Base-by-base conservation (phyloP, 768 basidiomycete genomes). In the Gymnopilus junonius region DNA sequence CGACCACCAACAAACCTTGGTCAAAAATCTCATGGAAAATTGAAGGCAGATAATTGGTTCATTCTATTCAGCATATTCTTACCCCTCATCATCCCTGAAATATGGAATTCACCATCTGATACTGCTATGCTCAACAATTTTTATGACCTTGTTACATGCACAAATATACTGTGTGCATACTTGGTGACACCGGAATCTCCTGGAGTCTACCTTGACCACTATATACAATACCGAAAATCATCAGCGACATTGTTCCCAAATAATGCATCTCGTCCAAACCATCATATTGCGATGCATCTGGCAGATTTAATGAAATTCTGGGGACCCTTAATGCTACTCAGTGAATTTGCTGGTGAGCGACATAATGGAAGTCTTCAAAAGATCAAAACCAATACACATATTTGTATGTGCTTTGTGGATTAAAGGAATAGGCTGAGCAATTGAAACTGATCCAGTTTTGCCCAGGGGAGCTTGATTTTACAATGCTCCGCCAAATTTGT, bases 271-370 rank as follows among this genome's bases (percentile, higher is more conserved):
- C 55, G 64, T 4, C 72, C 72, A 29, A 73, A 73, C 55, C 70
- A 73, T 54, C 70, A 73, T 23, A 70, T 57, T 61, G 69, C 72
- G 0, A 71, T 73, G 69, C 71, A 73, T 37, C 65, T 61, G 39
- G 43, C 64, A 8, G 62, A 63, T 3, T 46, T 65, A 2, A 65
- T 70, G 59, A 59, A 54, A 42, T 69, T 65, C 32, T 70, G 67
- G 69, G 67, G 69, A 17, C 69, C 69, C 25, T 57, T 70, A 12
- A 63, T 66, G 15, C 27, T 35, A 12, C 37, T 70, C 3, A 67
- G 69, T 29, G 66, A 70, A 37, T 70, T 70, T 65, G 35, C 58
- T 11, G 51, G 40, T 23, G 69, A 70, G 48, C 55, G 40, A 29
- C 58, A 68, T 27, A 70, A 70, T 66, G 67, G 69, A 17, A 55